Evolutionary conservation across 345 rosid genomes (phyloP), one percentile per base, ranked within the genome.

Genomic region (Arabidopsis suecica): DNA sequence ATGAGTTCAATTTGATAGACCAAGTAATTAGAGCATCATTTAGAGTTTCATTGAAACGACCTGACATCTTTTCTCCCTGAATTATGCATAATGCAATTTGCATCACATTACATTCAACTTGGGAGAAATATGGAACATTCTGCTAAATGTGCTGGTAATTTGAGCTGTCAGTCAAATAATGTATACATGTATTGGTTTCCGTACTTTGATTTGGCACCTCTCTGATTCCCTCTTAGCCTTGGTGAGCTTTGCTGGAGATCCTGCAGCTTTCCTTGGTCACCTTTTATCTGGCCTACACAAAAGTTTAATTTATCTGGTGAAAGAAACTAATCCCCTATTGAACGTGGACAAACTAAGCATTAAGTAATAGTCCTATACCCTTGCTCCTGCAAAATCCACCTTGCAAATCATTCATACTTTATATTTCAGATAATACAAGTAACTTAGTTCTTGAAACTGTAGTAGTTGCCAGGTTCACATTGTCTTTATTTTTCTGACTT

Each of bases 401-500:
- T 28, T 38, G 49, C 22, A 59, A 36, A 47, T 36, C 34, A 47
- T 14, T 22, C 32, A 37, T 36, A 14, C 32, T 48, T 49, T 45
- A 45, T 48, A 23, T 48, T 61, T 75, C 38, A 36, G 38, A 67
- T 14, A 28, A 37, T 56, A 38, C 36, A 45, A 36, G 45, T 13
- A 34, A 32, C 65, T 53, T 76, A 13, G 22, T 68, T 61, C 62
- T 56, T 56, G 72, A 64, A 77, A 28, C 12, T 3, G 56, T 3
- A 54, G 41, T 38, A 36, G 63, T 78, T 63, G 56, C 61, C 56
- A 59, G 49, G 57, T 72, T 60, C 65, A 61, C 49, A 34, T 34
- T 36, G 65, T 40, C 33, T 79, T 63, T 62, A 28, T 36, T 56
- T 68, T 74, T 68, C 75, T 91, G 81, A 84, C 86, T 69, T 65